phyloP scores from a whole-genome alignment of 108 stramenopile species.

The Skeletonema marinoi region DNA sequence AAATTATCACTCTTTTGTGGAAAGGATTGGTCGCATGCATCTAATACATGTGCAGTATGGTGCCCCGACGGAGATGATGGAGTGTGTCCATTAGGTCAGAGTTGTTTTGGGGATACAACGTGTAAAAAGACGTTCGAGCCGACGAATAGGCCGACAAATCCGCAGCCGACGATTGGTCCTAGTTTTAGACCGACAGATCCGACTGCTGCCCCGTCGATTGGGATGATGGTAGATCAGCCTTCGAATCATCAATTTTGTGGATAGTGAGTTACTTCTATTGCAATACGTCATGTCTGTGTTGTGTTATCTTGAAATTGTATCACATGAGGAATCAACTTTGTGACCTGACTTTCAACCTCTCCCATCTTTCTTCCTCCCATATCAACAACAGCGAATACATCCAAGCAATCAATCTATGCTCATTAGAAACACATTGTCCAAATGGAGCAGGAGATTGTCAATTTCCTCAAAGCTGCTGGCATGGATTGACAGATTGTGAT shows the following conservation, averaged over 20 bases:
- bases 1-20: slow-evolving; percentile 2
- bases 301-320: no score
- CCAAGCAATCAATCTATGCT: not conserved
- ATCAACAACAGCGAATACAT: not conserved
- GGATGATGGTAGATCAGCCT: slow-evolving; percentile 5
- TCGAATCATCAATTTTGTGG: slow-evolving; percentile 29
- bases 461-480: slow-evolving; percentile 16
- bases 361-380: not conserved
- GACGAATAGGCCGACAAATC: slow-evolving; percentile 5
- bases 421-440: slow-evolving; percentile 28
- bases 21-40: slow-evolving; percentile 16
- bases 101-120: slow-evolving; percentile 17
- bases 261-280: not conserved
- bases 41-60: slow-evolving; percentile 12
- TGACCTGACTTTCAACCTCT: not conserved
- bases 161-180: slow-evolving; percentile 11
- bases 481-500: slow-evolving; percentile 16
- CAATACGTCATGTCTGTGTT: not conserved
- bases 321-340: not conserved
- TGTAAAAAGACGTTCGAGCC: slow-evolving; percentile 25
- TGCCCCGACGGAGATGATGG: slow-evolving; percentile 17
- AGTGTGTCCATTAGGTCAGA: slow-evolving; percentile 10
- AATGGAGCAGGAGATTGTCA: slow-evolving; percentile 16
- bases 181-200: slow-evolving; percentile 19
- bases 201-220: slow-evolving; percentile 11